These are phyloP conservation scores for Themeda triandra DNA, from an alignment of 176 grass and related monocot genomes.

Conservation along the genomic window DNA sequence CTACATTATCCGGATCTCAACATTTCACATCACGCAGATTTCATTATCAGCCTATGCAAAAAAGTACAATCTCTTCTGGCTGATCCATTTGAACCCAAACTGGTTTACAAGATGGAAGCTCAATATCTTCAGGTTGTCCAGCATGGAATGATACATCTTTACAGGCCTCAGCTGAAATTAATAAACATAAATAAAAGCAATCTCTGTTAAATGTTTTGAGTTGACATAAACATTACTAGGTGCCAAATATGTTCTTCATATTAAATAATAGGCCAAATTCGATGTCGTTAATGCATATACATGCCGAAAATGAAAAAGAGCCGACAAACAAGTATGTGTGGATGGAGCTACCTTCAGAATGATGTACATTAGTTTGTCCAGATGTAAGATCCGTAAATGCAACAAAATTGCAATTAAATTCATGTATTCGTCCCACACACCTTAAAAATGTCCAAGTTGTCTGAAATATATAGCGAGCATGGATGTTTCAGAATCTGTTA, in stretches of 20 bases:
- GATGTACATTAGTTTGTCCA: neutral
- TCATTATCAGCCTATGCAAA: constrained; percentile 9
- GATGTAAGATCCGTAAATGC: neutral
- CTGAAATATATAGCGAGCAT: constrained; percentile 13
- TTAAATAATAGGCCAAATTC: neutral
- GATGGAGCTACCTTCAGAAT: constrained; percentile 13
- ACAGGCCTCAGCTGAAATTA: neutral
- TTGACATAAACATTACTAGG: neutral
- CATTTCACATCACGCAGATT: neutral
- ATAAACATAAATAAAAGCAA: neutral
- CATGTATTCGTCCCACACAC: neutral
- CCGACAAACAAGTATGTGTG: neutral
- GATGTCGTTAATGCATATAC: neutral
- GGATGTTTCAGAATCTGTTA: neutral
- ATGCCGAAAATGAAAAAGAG: neutral
- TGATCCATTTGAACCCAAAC: constrained; percentile 19
- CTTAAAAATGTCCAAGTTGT: constrained; percentile 23
- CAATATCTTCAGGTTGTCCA: neutral
- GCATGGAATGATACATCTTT: neutral
- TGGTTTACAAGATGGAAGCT: neutral
- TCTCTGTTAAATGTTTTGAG: neutral
- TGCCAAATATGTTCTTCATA: neutral
- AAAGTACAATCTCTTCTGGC: neutral
- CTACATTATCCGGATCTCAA: neutral
- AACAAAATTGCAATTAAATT: constrained; percentile 4